These are phyloP conservation scores for Dionaea muscipula DNA, from an alignment of 179 eudicot genomes.

Conservation along the genomic window DNA sequence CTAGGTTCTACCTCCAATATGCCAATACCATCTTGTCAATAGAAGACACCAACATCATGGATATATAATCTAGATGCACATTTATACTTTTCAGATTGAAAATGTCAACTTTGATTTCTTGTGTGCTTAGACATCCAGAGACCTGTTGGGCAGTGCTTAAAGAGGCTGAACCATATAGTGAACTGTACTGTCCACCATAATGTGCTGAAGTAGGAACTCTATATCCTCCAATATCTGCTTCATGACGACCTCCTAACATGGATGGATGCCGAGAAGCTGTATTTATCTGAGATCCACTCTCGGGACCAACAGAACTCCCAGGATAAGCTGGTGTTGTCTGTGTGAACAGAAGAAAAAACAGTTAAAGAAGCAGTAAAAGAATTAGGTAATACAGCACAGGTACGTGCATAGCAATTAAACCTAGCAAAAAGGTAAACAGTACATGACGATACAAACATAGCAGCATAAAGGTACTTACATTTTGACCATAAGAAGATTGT, in stretches of 20 bases:
- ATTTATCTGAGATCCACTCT: constrained; percentile 40
- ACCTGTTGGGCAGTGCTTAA: constrained; percentile 62
- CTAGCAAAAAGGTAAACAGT: too few species aligned
- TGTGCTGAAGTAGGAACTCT: constrained; percentile 37
- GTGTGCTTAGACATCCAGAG: constrained; percentile 4
- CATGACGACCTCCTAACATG: constrained; percentile 41
- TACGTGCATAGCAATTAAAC: too few species aligned
- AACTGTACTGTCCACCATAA: constrained; percentile 69
- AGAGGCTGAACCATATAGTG: constrained; percentile 54
- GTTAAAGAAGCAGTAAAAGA: too few species aligned
- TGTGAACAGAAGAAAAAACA: neutral
- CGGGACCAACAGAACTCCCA: constrained; percentile 33
- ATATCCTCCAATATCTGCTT: constrained; percentile 43
- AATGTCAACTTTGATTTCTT: neutral
- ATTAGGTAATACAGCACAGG: too few species aligned
- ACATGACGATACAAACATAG: neutral
- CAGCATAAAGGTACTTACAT: constrained; percentile 23
- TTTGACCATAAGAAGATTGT: constrained; percentile 59
- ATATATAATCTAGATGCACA: too few species aligned
- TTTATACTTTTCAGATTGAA: neutral
- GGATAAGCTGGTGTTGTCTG: constrained; percentile 38
- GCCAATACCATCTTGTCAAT: neutral
- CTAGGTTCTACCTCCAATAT: neutral
- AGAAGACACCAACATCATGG: too few species aligned
- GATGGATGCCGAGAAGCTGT: constrained; percentile 47